A percentile compares a stretch with the other conserved stretches of the same genome.
phyloP scores from a whole-genome alignment of 257 asterid genomes.

The Fraxinus pennsylvanica region DNA sequence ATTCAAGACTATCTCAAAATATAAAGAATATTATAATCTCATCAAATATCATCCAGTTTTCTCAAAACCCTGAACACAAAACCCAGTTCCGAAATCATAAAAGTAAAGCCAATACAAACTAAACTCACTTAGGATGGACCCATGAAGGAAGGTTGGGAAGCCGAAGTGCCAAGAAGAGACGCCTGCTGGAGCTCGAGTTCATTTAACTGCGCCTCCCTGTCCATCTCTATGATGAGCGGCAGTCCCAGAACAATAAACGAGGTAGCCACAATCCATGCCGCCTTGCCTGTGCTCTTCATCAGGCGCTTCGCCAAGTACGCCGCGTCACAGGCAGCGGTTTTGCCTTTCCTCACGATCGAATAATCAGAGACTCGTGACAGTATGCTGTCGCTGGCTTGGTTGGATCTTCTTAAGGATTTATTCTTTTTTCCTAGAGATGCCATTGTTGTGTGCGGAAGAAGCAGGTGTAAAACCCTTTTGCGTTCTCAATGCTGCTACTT shows the following conservation, averaged over 20 bases:
- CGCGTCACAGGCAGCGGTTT: constrained; percentile 46
- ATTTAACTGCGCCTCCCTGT: constrained; percentile 61
- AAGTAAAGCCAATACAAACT: neutral
- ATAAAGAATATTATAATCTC: too few species aligned
- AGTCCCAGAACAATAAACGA: constrained; percentile 57
- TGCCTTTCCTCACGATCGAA: constrained; percentile 43
- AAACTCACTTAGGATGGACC: constrained; percentile 9
- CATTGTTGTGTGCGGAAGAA: constrained; percentile 21
- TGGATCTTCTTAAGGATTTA: constrained; percentile 10
- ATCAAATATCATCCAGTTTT: neutral
- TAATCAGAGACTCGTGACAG: constrained; percentile 45
- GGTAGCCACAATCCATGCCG: constrained; percentile 67
- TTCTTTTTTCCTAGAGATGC: constrained; percentile 5
- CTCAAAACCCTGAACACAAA: neutral
- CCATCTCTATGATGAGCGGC: constrained; percentile 64
- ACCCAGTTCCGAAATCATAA: neutral
- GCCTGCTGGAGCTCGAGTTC: constrained; percentile 63
- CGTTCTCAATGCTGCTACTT: neutral
- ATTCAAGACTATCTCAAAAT: too few species aligned
- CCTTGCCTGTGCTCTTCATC: constrained; percentile 68
- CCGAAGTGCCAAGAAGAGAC: constrained; percentile 56
- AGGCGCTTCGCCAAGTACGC: constrained; percentile 59
- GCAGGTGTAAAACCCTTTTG: neutral
- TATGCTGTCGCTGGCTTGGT: constrained; percentile 28
- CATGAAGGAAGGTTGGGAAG: constrained; percentile 24